Evolutionary conservation across 768 basidiomycete genomes (phyloP).

Genomic region (Russula abietina): DNA sequence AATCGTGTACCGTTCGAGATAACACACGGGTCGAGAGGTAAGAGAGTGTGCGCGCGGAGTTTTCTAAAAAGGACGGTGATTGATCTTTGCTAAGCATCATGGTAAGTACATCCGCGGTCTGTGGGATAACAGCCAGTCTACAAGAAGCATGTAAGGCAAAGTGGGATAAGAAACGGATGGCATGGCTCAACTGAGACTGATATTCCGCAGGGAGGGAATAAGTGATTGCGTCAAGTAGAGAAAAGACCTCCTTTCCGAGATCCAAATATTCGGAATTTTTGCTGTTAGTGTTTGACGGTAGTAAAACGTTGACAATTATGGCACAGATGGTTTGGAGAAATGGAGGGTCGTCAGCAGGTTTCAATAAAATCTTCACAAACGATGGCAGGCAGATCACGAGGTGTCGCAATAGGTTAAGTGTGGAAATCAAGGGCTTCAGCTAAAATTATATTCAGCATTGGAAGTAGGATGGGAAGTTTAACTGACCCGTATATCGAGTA

Average conservation of each 20-base stretch:
- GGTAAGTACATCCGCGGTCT: slow-evolving; percentile 39
- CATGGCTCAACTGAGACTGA: slow-evolving; percentile 11
- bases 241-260: slow-evolving; percentile 17
- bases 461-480: background rate
- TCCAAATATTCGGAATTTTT: slow-evolving; percentile 1
- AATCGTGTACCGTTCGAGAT: slow-evolving; percentile 51
- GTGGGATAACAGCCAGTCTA: slow-evolving; percentile 37
- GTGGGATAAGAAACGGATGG: background rate
- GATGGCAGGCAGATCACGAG: slow-evolving; percentile 21
- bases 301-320: slow-evolving; percentile 13
- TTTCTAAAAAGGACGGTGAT: slow-evolving; percentile 44
- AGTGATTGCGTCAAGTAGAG: slow-evolving; percentile 15
- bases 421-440: slow-evolving; percentile 14
- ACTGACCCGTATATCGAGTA: slow-evolving; percentile 19
- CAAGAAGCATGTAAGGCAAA: slow-evolving; percentile 22
- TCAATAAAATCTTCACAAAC: slow-evolving; percentile 12
- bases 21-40: slow-evolving; percentile 36
- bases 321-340: slow-evolving; percentile 18
- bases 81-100: slow-evolving; percentile 47
- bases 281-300: slow-evolving; percentile 11
- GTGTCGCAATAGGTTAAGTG: slow-evolving; percentile 20
- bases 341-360: slow-evolving; percentile 2
- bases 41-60: slow-evolving; percentile 37
- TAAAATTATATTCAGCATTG: slow-evolving; percentile 1
- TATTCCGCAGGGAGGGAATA: slow-evolving; percentile 16